Base-by-base conservation (phyloP, 2,329 filamentous ascomycete species). In the Rasamsonia emersonii region DNA sequence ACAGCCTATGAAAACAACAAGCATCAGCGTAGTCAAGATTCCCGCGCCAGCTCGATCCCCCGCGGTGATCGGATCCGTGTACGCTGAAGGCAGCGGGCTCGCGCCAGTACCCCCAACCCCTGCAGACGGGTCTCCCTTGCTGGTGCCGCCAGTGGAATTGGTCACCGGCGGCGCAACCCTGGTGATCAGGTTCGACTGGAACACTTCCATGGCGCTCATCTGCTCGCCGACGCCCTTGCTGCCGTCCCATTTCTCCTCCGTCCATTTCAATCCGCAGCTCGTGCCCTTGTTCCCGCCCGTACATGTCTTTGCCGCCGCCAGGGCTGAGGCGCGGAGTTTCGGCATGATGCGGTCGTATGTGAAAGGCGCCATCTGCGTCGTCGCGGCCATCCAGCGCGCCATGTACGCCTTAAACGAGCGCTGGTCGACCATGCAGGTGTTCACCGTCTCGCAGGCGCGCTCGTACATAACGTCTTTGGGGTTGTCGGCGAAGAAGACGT, bases 351-450 rank as follows among this genome's bases (percentile, higher is more conserved):
- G 47, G 25, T 67, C 56, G 39, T 59, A 57, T 2, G 71, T 72
- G 44, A 68, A 77, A 0, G 75, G 75, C 0, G 73, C 75, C 39
- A 77, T 60, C 45, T 77, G 70, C 0, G 67, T 68, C 3, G 73
- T 66, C 3, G 67, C 62, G n/a, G 71, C 73, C 59, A 68, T 64
- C 67, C 74, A 82, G 24, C 77, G 71, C 0, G 70, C 60, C 3
- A 80, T 62, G 47, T 77, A 80, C 5, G 74, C 75, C 54, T 81
- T 82, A 65, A 81, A 82, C 0, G 70, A 71, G 30, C 64, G 69
- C 51, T 79, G 74, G 39, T 81, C 76, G n/a, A 69, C 62, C 51
- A 77, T 71, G 56, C 77, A 80, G 9, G 56, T 65, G 40, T 61
- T 51, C 35, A 63, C 45, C 25, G 48, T 54, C 49, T 81, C 77